A percentile compares a stretch with the other conserved stretches of the same genome.
Conservation (phyloP, 2,329 filamentous ascomycete genomes). For the Stemphylium lycopersici region DNA sequence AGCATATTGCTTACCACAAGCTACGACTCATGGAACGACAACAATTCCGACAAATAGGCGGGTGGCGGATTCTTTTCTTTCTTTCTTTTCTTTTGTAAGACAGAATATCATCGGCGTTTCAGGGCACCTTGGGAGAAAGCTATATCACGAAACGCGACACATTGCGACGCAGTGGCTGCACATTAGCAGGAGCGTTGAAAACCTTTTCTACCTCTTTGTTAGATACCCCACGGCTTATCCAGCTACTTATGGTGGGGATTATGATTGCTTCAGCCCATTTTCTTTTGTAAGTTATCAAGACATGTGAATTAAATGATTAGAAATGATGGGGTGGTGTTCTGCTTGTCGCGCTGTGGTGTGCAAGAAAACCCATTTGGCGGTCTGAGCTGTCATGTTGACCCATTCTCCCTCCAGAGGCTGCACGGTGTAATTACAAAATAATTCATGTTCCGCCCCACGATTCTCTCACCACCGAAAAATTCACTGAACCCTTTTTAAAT, state of each 20-base stretch:
- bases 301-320: neutral
- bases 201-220: constrained; percentile 18
- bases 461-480: too few relatives aligned
- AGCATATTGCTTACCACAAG: neutral
- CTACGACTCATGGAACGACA: neutral
- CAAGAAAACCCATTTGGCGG: too few relatives aligned
- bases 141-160: neutral
- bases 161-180: constrained; percentile 1
- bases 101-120: constrained; percentile 18
- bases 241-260: constrained; percentile 9
- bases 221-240: constrained; percentile 33
- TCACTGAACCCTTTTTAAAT: too few relatives aligned
- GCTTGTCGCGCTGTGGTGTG: too few relatives aligned
- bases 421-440: too few relatives aligned
- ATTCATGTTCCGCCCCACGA: too few relatives aligned
- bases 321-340: neutral
- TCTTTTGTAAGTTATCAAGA: neutral
- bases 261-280: neutral
- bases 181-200: too few relatives aligned
- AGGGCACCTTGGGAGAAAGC: constrained; percentile 12
- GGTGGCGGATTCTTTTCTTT: neutral
- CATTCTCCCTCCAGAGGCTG: too few relatives aligned
- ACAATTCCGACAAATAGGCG: too few relatives aligned
- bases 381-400: too few relatives aligned
- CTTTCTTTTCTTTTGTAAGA: neutral